Conservation (phyloP, 2,329 filamentous ascomycete species). For the Hypoxylon sp. region DNA sequence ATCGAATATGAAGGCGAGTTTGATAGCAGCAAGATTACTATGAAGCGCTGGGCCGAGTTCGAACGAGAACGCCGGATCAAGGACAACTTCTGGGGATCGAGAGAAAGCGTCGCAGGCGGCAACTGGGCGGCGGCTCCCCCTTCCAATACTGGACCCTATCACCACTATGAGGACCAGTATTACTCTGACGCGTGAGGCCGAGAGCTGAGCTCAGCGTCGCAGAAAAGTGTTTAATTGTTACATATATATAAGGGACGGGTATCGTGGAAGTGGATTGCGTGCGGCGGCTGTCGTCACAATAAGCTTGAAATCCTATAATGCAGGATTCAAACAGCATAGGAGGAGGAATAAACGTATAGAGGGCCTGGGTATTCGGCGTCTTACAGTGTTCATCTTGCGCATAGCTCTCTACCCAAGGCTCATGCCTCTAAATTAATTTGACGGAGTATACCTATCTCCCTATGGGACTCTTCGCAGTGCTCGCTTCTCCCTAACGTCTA, state of each 20-base stretch:
- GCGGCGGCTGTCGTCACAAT: conserved; percentile 5
- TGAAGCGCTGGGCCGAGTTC: conserved; percentile 99
- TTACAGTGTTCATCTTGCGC: conserved; percentile 19
- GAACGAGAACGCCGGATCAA: conserved; percentile 70
- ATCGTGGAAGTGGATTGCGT: conserved; percentile 1
- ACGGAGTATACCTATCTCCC: conserved; percentile 20
- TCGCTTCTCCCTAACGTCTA: neutral
- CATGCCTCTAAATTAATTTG: conserved; percentile 23
- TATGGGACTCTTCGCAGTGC: neutral
- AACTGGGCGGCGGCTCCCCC: conserved; percentile 56
- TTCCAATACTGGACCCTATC: conserved; percentile 34
- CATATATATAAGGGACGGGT: conserved; percentile 23
- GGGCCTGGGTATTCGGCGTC: conserved; percentile 9
- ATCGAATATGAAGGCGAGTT: conserved; percentile 94
- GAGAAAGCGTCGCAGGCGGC: conserved; percentile 58
- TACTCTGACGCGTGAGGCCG: conserved; percentile 60
- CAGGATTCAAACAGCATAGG: conserved; percentile 18
- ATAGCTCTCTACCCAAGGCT: conserved; percentile 25
- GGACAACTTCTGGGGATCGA: conserved; percentile 60
- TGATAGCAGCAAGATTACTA: conserved; percentile 97
- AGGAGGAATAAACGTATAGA: conserved; percentile 21
- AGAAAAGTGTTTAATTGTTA: conserved; percentile 14
- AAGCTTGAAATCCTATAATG: conserved; percentile 12
- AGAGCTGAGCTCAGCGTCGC: conserved; percentile 9
- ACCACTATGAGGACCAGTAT: conserved; percentile 63